Percentiles rank a stretch among this genome's conserved stretches.
Conservation (phyloP, 371 early-diverging fungal species). For the Zychaea mexicana region DNA sequence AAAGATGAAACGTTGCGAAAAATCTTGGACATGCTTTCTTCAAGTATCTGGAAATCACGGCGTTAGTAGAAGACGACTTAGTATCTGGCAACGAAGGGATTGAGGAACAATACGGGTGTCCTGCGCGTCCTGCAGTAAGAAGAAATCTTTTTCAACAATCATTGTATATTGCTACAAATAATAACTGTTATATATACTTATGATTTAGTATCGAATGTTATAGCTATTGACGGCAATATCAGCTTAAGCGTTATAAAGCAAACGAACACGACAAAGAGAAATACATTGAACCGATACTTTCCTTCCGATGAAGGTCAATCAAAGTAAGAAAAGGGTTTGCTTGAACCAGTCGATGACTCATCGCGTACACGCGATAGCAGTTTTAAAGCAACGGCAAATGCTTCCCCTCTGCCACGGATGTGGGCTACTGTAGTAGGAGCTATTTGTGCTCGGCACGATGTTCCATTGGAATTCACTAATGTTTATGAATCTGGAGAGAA, state of each 20-base stretch:
- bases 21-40: background rate
- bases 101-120: background rate
- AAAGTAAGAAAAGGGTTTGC: background rate
- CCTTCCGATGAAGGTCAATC: background rate
- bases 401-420: background rate
- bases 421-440: slow-evolving; percentile 3
- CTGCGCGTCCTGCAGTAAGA: background rate
- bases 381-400: background rate
- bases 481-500: background rate
- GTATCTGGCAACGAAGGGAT: background rate
- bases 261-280: background rate
- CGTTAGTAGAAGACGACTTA: background rate
- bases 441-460: slow-evolving; percentile 7
- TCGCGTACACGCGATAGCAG: too few species aligned
- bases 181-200: background rate
- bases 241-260: background rate
- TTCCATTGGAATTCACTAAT: slow-evolving; percentile 6
- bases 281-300: background rate
- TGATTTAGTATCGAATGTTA: background rate
- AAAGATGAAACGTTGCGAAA: background rate
- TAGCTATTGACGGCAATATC: background rate
- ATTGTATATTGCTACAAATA: background rate
- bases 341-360: background rate
- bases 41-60: background rate
- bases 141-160: background rate